These are phyloP conservation scores for Trichaptum fuscoviolaceum DNA, from an alignment of 768 basidiomycete species.

Conservation along the genomic window DNA sequence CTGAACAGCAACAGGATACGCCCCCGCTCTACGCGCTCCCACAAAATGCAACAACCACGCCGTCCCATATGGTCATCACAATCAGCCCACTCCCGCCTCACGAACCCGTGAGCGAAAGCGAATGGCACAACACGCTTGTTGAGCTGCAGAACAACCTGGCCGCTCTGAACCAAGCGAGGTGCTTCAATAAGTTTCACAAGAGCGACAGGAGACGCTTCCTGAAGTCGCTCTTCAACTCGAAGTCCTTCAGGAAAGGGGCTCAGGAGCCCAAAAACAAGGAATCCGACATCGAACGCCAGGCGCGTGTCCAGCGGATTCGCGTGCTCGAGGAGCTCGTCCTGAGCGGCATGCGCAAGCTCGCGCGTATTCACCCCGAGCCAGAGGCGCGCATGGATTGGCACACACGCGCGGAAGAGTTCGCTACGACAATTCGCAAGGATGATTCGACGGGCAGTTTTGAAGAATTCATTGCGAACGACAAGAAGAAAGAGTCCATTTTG, in stretches of 20 bases:
- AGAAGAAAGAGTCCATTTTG: slow-evolving; percentile 1
- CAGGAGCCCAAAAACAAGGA: not conserved
- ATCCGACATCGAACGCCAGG: not conserved
- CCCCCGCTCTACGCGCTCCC: not conserved
- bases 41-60: not conserved
- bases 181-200: not conserved
- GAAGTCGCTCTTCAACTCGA: not conserved
- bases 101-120: not conserved
- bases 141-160: not conserved
- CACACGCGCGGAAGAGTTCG: not conserved
- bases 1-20: not conserved
- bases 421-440: not conserved
- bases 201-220: not conserved
- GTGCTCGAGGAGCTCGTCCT: not conserved
- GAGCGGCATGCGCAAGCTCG: not conserved
- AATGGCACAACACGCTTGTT: not conserved
- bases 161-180: not conserved
- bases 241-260: not conserved
- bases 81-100: not conserved
- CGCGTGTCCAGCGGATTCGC: not conserved
- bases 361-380: not conserved
- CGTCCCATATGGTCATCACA: not conserved
- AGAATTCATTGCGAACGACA: not conserved
- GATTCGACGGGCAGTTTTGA: not conserved
- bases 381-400: not conserved